Percentiles rank a stretch among this genome's conserved stretches.
These are phyloP conservation scores for Hortiboletus rubellus DNA, from an alignment of 1,284 basidiomycete species.

Conservation along the genomic window DNA sequence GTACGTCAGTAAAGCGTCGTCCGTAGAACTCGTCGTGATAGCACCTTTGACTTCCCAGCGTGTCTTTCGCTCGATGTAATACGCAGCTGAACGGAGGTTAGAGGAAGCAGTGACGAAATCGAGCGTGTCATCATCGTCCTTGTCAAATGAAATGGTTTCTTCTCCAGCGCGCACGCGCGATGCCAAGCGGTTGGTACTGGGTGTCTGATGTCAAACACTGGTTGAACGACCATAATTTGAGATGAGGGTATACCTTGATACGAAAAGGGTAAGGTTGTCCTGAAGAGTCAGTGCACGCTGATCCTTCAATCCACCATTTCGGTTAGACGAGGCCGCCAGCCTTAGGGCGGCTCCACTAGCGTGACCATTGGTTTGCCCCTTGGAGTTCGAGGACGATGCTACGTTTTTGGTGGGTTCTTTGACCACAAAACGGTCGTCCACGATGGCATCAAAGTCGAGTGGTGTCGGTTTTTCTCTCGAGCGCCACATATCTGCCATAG, in stretches of 20 bases:
- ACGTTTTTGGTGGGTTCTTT: slow-evolving; percentile 17
- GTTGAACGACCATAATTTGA: neutral
- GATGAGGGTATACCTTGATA: slow-evolving; percentile 61
- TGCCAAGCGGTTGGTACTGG: slow-evolving; percentile 77
- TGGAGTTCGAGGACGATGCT: slow-evolving; percentile 10
- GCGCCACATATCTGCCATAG: slow-evolving; percentile 99
- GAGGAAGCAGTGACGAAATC: slow-evolving; percentile 96
- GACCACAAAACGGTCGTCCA: slow-evolving; percentile 57
- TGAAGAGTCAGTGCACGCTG: slow-evolving; percentile 73
- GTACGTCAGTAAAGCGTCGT: neutral
- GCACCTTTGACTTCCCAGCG: slow-evolving; percentile 93
- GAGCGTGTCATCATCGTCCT: slow-evolving; percentile 95
- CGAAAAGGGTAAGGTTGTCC: slow-evolving; percentile 82
- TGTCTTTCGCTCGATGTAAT: slow-evolving; percentile 87
- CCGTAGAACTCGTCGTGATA: neutral
- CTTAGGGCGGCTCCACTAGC: slow-evolving; percentile 21
- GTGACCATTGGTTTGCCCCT: slow-evolving; percentile 26
- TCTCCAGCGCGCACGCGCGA: slow-evolving; percentile 72
- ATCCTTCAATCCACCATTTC: slow-evolving; percentile 64
- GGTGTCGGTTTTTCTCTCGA: slow-evolving; percentile 82
- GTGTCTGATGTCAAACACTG: slow-evolving; percentile 5
- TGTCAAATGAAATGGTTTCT: slow-evolving; percentile 89
- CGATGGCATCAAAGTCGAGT: slow-evolving; percentile 76
- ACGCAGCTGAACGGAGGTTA: slow-evolving; percentile 89
- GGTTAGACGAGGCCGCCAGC: slow-evolving; percentile 15